These are phyloP conservation scores for Exophiala calicioides DNA, from an alignment of 2,329 filamentous ascomycete species.

Conservation along the genomic window DNA sequence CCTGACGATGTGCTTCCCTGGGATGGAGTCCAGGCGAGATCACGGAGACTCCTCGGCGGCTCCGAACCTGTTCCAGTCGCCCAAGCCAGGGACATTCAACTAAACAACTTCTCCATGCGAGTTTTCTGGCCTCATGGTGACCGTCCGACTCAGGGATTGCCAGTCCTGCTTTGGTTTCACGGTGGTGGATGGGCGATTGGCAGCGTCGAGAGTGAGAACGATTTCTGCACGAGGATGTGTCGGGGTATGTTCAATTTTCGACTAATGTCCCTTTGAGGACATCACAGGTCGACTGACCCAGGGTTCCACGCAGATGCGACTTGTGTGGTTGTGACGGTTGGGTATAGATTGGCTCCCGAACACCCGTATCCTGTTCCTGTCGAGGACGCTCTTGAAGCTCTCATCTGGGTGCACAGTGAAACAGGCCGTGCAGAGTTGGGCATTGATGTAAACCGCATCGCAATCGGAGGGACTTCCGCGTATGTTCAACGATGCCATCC, in stretches of 20 bases:
- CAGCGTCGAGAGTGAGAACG: slow-evolving; percentile 59
- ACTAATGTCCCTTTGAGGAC: background rate
- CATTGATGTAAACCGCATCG: slow-evolving; percentile 46
- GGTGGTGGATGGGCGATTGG: slow-evolving; percentile 61
- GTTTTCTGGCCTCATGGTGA: slow-evolving; percentile 53
- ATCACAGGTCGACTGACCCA: background rate
- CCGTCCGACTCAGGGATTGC: slow-evolving; percentile 53
- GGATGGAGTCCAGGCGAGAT: slow-evolving; percentile 28
- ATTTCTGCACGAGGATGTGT: slow-evolving; percentile 56
- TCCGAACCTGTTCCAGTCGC: slow-evolving; percentile 45
- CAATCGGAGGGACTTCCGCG: slow-evolving; percentile 54
- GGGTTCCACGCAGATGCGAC: slow-evolving; percentile 33
- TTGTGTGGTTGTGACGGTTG: slow-evolving; percentile 56
- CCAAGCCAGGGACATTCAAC: slow-evolving; percentile 50
- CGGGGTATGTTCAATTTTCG: slow-evolving; percentile 34
- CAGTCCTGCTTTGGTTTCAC: slow-evolving; percentile 58
- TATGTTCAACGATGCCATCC: no score
- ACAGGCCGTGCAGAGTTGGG: slow-evolving; percentile 44
- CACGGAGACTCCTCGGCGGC: background rate
- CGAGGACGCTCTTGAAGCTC: slow-evolving; percentile 57
- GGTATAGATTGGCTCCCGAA: slow-evolving; percentile 61
- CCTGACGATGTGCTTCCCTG: slow-evolving; percentile 50
- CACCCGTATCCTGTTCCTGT: slow-evolving; percentile 58
- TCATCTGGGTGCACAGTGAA: slow-evolving; percentile 49
- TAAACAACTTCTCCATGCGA: slow-evolving; percentile 45